These are phyloP conservation scores for Carnegiea gigantea DNA, from an alignment of 179 eudicot genomes.

Conservation along the genomic window DNA sequence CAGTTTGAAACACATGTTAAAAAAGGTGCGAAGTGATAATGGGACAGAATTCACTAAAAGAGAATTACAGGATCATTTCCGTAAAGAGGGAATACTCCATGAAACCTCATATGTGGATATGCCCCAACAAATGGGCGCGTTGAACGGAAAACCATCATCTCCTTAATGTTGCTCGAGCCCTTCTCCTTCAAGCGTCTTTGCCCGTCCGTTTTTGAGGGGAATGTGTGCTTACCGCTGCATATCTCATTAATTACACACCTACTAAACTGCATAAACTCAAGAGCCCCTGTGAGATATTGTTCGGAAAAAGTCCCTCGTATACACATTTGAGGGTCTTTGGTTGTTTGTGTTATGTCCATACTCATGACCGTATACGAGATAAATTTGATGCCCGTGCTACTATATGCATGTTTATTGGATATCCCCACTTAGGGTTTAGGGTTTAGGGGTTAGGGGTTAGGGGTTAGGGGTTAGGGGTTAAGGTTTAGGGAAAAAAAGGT, in stretches of 20 bases:
- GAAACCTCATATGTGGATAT: not conserved
- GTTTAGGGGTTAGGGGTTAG: too few relatives aligned
- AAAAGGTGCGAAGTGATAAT: not conserved
- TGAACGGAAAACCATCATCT: not conserved
- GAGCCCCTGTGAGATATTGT: not conserved
- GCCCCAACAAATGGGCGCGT: not conserved
- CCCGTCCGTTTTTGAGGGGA: not conserved
- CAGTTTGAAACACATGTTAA: too few relatives aligned
- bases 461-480: too few relatives aligned
- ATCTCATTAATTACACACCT: not conserved
- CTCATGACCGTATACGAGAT: not conserved
- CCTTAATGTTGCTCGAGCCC: not conserved
- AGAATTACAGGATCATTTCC: too few relatives aligned
- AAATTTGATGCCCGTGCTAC: not conserved
- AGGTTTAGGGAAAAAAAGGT: not conserved
- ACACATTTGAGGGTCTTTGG: not conserved
- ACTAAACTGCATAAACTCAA: not conserved
- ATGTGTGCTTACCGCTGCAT: not conserved
- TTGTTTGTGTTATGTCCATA: not conserved
- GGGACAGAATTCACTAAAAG: not conserved
- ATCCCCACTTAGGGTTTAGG: too few relatives aligned
- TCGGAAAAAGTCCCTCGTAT: not conserved
- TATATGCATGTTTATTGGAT: not conserved
- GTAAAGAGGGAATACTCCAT: not conserved
- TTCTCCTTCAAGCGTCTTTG: not conserved